phyloP scores from a whole-genome alignment of 179 eudicot species.

The Spergularia azorica region DNA sequence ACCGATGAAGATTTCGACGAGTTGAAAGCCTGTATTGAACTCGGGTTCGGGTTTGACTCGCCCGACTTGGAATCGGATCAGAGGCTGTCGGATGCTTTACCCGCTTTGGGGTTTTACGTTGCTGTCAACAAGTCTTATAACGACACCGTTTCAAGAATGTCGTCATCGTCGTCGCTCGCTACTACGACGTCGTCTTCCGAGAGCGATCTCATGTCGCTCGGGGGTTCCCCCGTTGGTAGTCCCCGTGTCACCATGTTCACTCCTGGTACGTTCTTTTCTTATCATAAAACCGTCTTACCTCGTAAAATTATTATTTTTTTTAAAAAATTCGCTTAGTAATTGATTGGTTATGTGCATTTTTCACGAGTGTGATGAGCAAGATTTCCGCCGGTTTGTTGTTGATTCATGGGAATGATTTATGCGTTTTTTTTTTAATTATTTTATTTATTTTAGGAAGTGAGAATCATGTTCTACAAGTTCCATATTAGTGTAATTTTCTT shows the following conservation, averaged over 20 bases:
- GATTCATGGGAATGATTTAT: not conserved
- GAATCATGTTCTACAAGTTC: not conserved
- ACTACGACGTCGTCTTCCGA: constrained; percentile 36
- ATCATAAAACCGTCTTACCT: too few species aligned
- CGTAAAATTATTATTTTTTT: too few species aligned
- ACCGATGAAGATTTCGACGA: constrained; percentile 84
- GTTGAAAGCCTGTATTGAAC: constrained; percentile 74
- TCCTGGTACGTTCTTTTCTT: constrained; percentile 45
- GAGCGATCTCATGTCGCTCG: constrained; percentile 43
- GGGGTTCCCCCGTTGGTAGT: constrained; percentile 50
- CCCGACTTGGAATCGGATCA: constrained; percentile 45
- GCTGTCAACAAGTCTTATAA: constrained; percentile 64
- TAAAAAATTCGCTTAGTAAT: too few species aligned
- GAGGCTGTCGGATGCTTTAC: constrained; percentile 54
- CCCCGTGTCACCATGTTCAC: constrained; percentile 53
- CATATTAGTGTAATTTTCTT: not conserved
- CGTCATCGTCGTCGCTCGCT: constrained; percentile 29
- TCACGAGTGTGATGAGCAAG: not conserved
- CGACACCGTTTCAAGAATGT: constrained; percentile 47
- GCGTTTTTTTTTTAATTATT: too few species aligned
- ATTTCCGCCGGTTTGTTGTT: constrained; percentile 8
- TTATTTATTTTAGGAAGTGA: not conserved
- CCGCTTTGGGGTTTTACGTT: constrained; percentile 62
- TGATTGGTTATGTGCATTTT: too few species aligned
- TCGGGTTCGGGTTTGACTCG: constrained; percentile 66